These are phyloP conservation scores for Gracilaria gracilis DNA, from an alignment of 23 red algal species.

Conservation along the genomic window DNA sequence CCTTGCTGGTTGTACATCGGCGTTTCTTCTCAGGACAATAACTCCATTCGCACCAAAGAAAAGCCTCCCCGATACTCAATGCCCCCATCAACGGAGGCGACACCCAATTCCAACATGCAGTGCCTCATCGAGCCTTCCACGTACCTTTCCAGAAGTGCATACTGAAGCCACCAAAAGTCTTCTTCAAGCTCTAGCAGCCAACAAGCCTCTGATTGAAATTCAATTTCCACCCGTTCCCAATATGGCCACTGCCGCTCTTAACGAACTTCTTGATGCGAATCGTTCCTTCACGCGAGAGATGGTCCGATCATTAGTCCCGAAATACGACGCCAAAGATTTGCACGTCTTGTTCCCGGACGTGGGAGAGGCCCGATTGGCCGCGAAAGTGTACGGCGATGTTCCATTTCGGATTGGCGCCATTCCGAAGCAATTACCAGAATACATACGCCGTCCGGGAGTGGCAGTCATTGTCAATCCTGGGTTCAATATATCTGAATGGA, in stretches of 20 bases:
- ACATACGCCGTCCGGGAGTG: slow-evolving; percentile 26
- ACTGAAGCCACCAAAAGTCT: slow-evolving; percentile 46
- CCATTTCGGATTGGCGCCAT: slow-evolving; percentile 46
- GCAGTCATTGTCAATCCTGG: slow-evolving; percentile 86
- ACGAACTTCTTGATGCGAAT: slow-evolving; percentile 92
- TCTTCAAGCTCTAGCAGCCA: slow-evolving; percentile 36
- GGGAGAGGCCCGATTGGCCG: slow-evolving; percentile 70
- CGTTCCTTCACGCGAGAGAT: slow-evolving; percentile 69
- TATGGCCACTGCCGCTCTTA: slow-evolving; percentile 88
- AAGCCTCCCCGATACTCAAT: not conserved
- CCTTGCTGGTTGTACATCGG: not conserved
- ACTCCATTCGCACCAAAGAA: not conserved
- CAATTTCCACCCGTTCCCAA: slow-evolving; percentile 85
- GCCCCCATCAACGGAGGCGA: not conserved
- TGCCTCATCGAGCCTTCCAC: slow-evolving; percentile 21
- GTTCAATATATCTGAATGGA: slow-evolving; percentile 94
- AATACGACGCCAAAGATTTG: slow-evolving; percentile 24
- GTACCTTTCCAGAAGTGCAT: slow-evolving; percentile 48
- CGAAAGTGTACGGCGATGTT: slow-evolving; percentile 55
- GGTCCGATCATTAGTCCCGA: slow-evolving; percentile 27
- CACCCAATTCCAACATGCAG: slow-evolving; percentile 14
- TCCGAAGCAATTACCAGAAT: slow-evolving; percentile 31
- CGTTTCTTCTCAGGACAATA: not conserved
- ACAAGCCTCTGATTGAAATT: slow-evolving; percentile 73
- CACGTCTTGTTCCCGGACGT: slow-evolving; percentile 73